Percentiles rank a stretch among this genome's conserved stretches.
phyloP scores from a whole-genome alignment of 2,329 filamentous ascomycete genomes.

The Clonostachys byssicola region DNA sequence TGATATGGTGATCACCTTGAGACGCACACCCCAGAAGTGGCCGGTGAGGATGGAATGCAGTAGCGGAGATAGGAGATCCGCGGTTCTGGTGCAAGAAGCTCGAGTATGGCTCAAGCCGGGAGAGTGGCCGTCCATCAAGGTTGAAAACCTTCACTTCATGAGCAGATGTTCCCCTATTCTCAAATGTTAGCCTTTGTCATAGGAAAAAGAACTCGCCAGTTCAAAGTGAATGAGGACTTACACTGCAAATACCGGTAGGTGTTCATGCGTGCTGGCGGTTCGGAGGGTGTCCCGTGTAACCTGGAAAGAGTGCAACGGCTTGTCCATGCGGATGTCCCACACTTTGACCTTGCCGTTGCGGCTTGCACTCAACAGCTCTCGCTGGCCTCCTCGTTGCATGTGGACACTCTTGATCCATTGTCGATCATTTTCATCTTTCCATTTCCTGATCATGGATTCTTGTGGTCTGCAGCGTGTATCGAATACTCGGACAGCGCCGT shows the following conservation, averaged over 20 bases:
- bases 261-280: conserved; percentile 89
- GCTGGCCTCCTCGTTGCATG: conserved; percentile 90
- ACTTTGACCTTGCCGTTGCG: conserved; percentile 90
- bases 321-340: conserved; percentile 92
- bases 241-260: conserved; percentile 92
- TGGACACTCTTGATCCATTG: conserved; percentile 97
- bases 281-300: conserved; percentile 75
- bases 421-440: conserved; percentile 81
- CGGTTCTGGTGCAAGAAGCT: conserved; percentile 81
- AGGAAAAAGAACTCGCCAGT: conserved; percentile 1
- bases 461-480: conserved; percentile 81
- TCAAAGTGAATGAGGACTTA: conserved; percentile 44
- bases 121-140: conserved; percentile 74
- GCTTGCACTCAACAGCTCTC: conserved; percentile 86
- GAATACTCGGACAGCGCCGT: conserved; percentile 90
- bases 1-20: conserved; percentile 84
- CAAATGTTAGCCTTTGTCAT: conserved; percentile 14
- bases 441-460: conserved; percentile 91
- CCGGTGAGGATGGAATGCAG: conserved; percentile 91
- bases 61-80: conserved; percentile 77
- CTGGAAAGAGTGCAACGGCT: conserved; percentile 67
- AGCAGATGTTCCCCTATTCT: conserved; percentile 72
- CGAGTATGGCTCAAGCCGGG: conserved; percentile 83
- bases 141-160: conserved; percentile 93
- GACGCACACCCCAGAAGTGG: conserved; percentile 88